Evolutionary conservation across 768 basidiomycete species (phyloP), one percentile per base, ranked within the genome.

Genomic region (Suillus paluster): DNA sequence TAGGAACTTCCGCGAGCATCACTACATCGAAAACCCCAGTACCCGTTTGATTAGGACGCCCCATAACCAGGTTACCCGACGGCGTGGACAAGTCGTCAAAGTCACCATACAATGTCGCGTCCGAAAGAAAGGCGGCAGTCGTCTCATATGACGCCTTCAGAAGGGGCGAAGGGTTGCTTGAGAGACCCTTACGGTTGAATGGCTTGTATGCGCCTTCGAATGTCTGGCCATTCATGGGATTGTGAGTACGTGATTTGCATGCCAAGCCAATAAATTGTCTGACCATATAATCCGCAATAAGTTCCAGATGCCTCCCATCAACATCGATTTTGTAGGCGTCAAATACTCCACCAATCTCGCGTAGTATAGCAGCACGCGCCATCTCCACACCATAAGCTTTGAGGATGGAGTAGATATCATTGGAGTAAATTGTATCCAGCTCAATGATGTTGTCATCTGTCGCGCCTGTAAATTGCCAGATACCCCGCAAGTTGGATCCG

Each of bases 261-360:
- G 54, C 10, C 17, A 25, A 39, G 23, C 23, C 10, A 19, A 10
- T 27, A 25, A 39, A 34, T 23, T 6, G 36, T 71, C 90, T 67
- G 70, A 97, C 97, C 97, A 99, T 99, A 75, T 99, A 99, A 75
- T 99, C 97, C 15, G 97, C 97, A 73, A 99, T 97, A 65, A 99
- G 82, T 69, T 97, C 95, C 53, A 99, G 81, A 80, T 99, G 97
- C 52, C 97, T 87, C 65, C 85, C 85, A 76, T 99, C 90, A 61
- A 99, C 97, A 62, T 92, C 92, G 69, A 99, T 99, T 71, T 89
- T 96, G 81, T 99, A 99, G 3, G 90, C 94, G 7, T 86, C 89
- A 76, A 99, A 99, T 46, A 99, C 94, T 21, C 87, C 88, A 54
- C 90, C 84, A 78, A 99, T 91, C 77, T 99, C 97, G 57, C 84